Base-by-base conservation (phyloP, 352 stramenopile species). In the Pythium apleroticum region DNA sequence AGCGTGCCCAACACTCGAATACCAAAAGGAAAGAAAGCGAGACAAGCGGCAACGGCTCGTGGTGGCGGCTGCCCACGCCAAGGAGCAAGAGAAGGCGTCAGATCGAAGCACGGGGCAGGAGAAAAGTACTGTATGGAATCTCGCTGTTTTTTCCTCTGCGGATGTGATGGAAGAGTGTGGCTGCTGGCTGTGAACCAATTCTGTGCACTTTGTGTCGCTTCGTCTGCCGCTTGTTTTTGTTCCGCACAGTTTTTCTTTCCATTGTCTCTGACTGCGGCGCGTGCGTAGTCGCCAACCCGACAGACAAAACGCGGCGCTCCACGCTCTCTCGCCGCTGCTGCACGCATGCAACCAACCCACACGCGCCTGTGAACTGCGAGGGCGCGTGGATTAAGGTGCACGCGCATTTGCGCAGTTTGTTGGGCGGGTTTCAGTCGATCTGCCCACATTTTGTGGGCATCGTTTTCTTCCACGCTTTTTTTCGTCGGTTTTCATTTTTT, bases 171-270 rank as follows among this genome's bases (percentile, higher is more conserved):
- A 10, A 9, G 37, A 20, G n/a, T 31, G 45, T 49, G 41, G 41
- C 20, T 49, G 41, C 19, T 27, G 41, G 41, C 41, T 31, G 22
- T 17, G 45, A 52, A 19, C 30, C 45, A 6, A n/a, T 53, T 12
- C 17, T 28, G n/a, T 22, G 41, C 41, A 17, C n/a, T 28, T 28
- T 9, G 33, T 31, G 25, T 28, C 25, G 46, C 24, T 53, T 53
- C 46, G 46, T 53, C 46, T 53, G 46, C 22, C 25, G 22, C 46
- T 31, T 50, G 46, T 43, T 57, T 57, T 57, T 57, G 50, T 43
- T 57, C 30, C 27, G 27, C 27, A 57, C 30, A 27, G 9, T 57
- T 57, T 57, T 57, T 57, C 50, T 57, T 57, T 43, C 50, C 27
- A 43, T 39, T 28, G 46, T 4, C 15, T 53, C 4, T 53, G 46